Evolutionary conservation across 2,329 filamentous ascomycete genomes (phyloP).

Genomic region (Aspergillus proliferans): DNA sequence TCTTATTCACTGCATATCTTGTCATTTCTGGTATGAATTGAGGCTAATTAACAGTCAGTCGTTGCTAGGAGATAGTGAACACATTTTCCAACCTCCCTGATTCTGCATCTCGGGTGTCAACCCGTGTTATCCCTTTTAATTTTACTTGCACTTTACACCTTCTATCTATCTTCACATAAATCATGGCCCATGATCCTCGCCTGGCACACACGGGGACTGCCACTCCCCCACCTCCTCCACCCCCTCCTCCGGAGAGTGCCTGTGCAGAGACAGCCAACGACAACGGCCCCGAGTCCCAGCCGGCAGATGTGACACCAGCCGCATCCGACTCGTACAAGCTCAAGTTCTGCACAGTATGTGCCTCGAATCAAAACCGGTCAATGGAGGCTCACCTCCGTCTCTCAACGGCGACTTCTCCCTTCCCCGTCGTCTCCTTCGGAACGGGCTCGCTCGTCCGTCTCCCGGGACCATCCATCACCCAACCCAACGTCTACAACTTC

Average conservation of each 20-base stretch:
- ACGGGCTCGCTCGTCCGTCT: conserved; percentile 91
- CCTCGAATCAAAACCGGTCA: conserved; percentile 97
- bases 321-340: conserved; percentile 68
- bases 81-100: conserved; percentile 31
- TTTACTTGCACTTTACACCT: background rate
- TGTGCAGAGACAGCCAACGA: conserved; percentile 31
- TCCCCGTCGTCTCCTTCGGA: conserved; percentile 96
- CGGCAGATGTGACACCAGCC: conserved; percentile 9
- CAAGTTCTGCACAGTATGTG: conserved; percentile 97
- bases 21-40: conserved; percentile 1
- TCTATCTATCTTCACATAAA: conserved; percentile 9
- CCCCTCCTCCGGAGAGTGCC: conserved; percentile 40
- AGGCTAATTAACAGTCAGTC: conserved; percentile 23
- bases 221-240: conserved; percentile 43
- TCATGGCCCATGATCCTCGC: conserved; percentile 48
- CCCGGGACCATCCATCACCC: conserved; percentile 80
- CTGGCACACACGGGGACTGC: conserved; percentile 43
- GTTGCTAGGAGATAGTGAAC: conserved; percentile 28
- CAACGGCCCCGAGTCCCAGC: conserved; percentile 22
- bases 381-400: conserved; percentile 99
- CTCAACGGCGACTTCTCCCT: conserved; percentile 71
- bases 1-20: background rate
- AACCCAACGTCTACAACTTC: conserved; percentile 97
- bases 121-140: background rate
- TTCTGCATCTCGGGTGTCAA: conserved; percentile 12